A percentile compares a stretch with the other conserved stretches of the same genome.
These are phyloP conservation scores for Ustulina deusta DNA, from an alignment of 2,329 filamentous ascomycete genomes.

Conservation along the genomic window DNA sequence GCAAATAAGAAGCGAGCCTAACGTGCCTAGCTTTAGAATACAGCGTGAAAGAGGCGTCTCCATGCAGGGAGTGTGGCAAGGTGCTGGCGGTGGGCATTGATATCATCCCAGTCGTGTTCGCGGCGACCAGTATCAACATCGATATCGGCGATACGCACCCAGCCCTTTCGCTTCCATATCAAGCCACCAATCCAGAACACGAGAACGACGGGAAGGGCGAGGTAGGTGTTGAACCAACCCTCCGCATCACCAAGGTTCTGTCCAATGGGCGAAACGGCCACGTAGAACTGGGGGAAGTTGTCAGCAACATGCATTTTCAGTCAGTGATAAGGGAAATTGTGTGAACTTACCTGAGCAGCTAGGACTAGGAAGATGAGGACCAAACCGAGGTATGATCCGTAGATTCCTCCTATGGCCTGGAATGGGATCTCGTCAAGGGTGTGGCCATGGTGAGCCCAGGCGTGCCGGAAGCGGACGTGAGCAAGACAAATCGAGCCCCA, in stretches of 20 bases:
- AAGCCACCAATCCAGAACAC: constrained; percentile 67
- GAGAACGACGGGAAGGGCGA: constrained; percentile 66
- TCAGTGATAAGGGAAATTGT: rapidly evolving
- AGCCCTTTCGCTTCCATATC: constrained; percentile 72
- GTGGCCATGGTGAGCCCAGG: constrained; percentile 72
- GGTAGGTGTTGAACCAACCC: constrained; percentile 66
- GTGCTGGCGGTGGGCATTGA: constrained; percentile 61
- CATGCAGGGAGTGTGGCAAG: constrained; percentile 61
- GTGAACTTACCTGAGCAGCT: constrained; percentile 61
- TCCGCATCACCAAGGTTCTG: constrained; percentile 53
- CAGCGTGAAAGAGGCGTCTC: constrained; percentile 51
- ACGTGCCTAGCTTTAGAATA: constrained; percentile 48
- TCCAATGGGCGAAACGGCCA: constrained; percentile 54
- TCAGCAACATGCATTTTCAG: constrained; percentile 10
- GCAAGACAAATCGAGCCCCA: constrained; percentile 77
- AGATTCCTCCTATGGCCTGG: constrained; percentile 69
- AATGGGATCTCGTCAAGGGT: constrained; percentile 76
- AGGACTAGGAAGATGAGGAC: constrained; percentile 67
- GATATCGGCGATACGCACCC: constrained; percentile 69
- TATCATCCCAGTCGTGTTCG: constrained; percentile 71
- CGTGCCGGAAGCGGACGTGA: constrained; percentile 76
- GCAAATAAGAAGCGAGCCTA: constrained; percentile 39
- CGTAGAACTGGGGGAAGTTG: constrained; percentile 55
- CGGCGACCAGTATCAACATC: constrained; percentile 75
- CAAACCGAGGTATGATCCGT: constrained; percentile 74